Conservation (phyloP, 2,329 filamentous ascomycete genomes). For the Lomentospora prolificans region DNA sequence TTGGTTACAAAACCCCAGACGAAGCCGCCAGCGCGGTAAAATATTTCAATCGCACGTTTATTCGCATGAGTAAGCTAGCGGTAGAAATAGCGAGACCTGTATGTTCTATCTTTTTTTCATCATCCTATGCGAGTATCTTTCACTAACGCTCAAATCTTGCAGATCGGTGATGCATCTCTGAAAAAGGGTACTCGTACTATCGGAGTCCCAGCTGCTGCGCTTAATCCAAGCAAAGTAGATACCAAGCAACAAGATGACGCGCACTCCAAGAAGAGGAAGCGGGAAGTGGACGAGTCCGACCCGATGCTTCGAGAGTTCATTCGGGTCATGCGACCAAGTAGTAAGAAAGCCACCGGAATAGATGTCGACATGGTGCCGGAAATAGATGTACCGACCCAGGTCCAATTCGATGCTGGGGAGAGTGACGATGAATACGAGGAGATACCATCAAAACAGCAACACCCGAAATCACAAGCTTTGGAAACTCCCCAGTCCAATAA, state of each 20-base stretch:
- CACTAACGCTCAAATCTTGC: slow-evolving; percentile 2
- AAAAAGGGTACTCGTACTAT: background rate
- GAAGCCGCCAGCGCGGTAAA: slow-evolving; percentile 76
- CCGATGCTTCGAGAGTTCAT: slow-evolving; percentile 81
- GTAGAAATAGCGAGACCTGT: slow-evolving; percentile 84
- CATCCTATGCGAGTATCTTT: background rate
- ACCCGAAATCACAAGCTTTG: slow-evolving; percentile 3
- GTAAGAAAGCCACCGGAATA: slow-evolving; percentile 1
- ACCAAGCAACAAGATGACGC: slow-evolving; percentile 20
- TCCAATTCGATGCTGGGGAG: slow-evolving; percentile 41
- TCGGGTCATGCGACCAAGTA: slow-evolving; percentile 59
- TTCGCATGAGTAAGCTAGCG: slow-evolving; percentile 87
- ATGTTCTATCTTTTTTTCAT: slow-evolving; percentile 6
- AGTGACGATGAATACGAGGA: slow-evolving; percentile 70
- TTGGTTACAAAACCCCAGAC: slow-evolving; percentile 79
- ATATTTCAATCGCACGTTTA: slow-evolving; percentile 92
- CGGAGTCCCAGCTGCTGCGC: background rate
- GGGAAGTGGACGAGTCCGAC: slow-evolving; percentile 51
- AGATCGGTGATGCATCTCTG: slow-evolving; percentile 12
- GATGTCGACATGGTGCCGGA: slow-evolving; percentile 8
- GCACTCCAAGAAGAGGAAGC: slow-evolving; percentile 59
- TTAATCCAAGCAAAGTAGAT: background rate
- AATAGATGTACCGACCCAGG: slow-evolving; percentile 9
- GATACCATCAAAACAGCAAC: slow-evolving; percentile 33
- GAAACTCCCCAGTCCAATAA: background rate